A percentile compares a stretch with the other conserved stretches of the same genome.
These are phyloP conservation scores for Leavenworthia alabamica DNA, from an alignment of 345 rosid genomes.

Conservation along the genomic window DNA sequence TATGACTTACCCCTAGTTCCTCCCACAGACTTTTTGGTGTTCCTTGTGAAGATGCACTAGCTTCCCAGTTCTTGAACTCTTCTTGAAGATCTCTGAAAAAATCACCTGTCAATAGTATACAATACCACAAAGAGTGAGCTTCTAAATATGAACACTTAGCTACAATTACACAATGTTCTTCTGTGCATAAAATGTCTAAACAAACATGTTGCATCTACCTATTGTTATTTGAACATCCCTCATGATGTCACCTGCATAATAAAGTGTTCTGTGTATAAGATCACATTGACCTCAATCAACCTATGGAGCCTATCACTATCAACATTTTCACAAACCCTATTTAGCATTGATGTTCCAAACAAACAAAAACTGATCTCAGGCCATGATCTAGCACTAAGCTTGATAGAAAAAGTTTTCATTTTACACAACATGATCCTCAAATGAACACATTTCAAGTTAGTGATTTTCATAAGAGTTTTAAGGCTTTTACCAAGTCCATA, in stretches of 20 bases:
- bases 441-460: not conserved
- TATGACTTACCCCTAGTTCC: conserved; percentile 61
- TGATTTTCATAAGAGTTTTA: too few relatives aligned
- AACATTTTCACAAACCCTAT: not conserved
- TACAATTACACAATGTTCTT: not conserved
- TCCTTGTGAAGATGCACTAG: conserved; percentile 61
- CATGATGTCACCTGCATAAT: conserved; percentile 90
- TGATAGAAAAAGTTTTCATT: not conserved
- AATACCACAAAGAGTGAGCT: conserved; percentile 25
- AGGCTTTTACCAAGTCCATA: conserved; percentile 95
- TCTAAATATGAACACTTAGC: not conserved
- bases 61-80: conserved; percentile 84
- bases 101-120: conserved; percentile 56
- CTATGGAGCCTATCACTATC: not conserved
- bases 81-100: conserved; percentile 88
- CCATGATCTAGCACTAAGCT: not conserved
- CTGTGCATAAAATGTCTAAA: not conserved
- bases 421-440: not conserved
- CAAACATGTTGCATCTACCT: conserved; percentile 49
- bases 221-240: conserved; percentile 79
- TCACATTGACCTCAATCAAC: conserved; percentile 29
- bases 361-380: not conserved
- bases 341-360: not conserved
- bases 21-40: conserved; percentile 97
- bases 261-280: conserved; percentile 55